Conservation (phyloP, 139 green algal species). For the Chlamydomonas urium region DNA sequence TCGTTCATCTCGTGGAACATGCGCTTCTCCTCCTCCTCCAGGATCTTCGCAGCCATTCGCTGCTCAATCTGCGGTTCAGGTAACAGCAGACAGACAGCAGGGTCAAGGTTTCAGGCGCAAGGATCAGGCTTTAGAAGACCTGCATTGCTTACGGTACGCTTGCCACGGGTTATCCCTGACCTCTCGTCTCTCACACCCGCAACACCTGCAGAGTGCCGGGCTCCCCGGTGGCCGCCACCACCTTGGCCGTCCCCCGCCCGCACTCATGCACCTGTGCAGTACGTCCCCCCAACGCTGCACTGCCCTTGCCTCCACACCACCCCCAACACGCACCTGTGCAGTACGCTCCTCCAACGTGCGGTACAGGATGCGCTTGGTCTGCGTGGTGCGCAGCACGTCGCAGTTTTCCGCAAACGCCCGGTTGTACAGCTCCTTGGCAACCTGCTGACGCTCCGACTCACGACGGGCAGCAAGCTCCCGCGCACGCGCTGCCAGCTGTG, state of each 20-base stretch:
- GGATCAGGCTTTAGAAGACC: background rate
- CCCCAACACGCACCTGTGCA: constrained; percentile 44
- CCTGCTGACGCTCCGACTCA: constrained; percentile 44
- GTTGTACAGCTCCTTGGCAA: constrained; percentile 34
- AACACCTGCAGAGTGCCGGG: no score
- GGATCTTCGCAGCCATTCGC: constrained; percentile 33
- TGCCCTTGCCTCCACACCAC: no score
- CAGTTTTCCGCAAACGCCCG: constrained; percentile 59
- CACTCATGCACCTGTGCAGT: no score
- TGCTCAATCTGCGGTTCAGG: constrained; percentile 60
- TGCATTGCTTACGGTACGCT: background rate
- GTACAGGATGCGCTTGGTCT: constrained; percentile 47
- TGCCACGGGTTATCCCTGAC: no score
- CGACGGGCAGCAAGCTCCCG: constrained; percentile 31
- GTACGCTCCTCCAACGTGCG: constrained; percentile 48
- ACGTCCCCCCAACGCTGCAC: no score
- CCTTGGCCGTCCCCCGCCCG: no score
- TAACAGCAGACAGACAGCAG: constrained; percentile 7
- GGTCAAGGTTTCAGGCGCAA: background rate
- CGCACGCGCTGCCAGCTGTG: constrained; percentile 42
- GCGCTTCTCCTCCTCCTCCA: constrained; percentile 49
- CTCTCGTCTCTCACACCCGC: no score
- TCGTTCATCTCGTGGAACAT: constrained; percentile 57
- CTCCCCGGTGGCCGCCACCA: no score
- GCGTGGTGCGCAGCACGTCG: constrained; percentile 42